A percentile compares a stretch with the other conserved stretches of the same genome.
Evolutionary conservation across 129 eudicot species (phyloP).

Genomic region (Artemisia annua): DNA sequence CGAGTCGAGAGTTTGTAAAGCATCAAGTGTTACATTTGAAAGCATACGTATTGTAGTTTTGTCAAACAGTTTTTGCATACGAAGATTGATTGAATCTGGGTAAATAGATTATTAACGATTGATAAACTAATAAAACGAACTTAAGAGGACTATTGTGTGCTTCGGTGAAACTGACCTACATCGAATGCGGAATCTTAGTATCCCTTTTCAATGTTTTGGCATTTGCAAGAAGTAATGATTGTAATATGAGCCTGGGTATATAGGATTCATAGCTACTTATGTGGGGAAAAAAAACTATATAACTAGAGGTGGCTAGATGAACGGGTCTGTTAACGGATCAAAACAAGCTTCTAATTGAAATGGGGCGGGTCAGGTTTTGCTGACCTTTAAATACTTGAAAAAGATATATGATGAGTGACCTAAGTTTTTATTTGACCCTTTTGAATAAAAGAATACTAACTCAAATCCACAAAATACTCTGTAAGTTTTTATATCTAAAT

Average conservation of each 20-base stretch:
- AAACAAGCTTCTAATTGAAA: background rate
- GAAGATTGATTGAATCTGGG: slow-evolving; percentile 61
- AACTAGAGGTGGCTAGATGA: background rate
- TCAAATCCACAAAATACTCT: too few relatives aligned
- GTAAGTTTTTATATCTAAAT: too few relatives aligned
- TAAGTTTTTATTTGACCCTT: background rate
- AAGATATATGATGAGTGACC: background rate
- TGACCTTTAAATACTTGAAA: background rate
- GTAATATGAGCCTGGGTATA: slow-evolving; percentile 71
- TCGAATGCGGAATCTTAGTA: slow-evolving; percentile 74
- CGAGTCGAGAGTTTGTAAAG: slow-evolving; percentile 50
- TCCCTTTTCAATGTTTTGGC: slow-evolving; percentile 84
- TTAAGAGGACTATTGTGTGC: background rate
- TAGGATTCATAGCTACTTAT: background rate
- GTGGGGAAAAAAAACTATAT: background rate
- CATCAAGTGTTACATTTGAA: slow-evolving; percentile 62
- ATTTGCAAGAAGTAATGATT: slow-evolving; percentile 88
- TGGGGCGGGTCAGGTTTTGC: background rate
- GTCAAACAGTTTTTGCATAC: slow-evolving; percentile 57
- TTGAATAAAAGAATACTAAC: too few relatives aligned
- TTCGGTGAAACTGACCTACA: slow-evolving; percentile 49
- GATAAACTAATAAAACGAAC: background rate
- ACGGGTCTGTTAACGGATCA: background rate
- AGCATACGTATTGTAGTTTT: slow-evolving; percentile 61
- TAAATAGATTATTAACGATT: slow-evolving; percentile 14